A percentile compares a stretch with the other conserved stretches of the same genome.
Conservation (phyloP, 768 basidiomycete species). For the Amanita inopinata region DNA sequence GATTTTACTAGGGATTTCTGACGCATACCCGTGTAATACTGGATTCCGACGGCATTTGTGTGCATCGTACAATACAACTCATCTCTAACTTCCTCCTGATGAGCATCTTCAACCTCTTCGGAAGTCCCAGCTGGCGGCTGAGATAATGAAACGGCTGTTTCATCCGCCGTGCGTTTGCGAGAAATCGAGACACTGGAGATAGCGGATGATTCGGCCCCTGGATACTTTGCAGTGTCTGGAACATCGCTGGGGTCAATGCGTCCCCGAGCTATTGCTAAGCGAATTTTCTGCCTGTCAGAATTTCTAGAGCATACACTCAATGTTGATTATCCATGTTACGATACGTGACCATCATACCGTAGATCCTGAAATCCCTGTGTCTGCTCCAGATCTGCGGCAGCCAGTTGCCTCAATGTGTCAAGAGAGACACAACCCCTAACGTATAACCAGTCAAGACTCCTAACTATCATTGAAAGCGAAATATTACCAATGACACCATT, state of each 20-base stretch:
- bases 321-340: background rate
- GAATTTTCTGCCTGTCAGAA: conserved; percentile 56
- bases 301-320: conserved; percentile 24
- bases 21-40: conserved; percentile 62
- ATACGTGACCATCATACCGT: conserved; percentile 27
- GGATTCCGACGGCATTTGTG: conserved; percentile 71
- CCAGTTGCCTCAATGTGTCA: conserved; percentile 41
- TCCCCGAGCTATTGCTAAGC: conserved; percentile 42
- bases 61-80: conserved; percentile 56
- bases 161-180: conserved; percentile 2
- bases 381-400: conserved; percentile 27
- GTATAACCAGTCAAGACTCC: conserved; percentile 6
- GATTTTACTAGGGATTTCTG: conserved; percentile 3
- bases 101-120: conserved; percentile 33
- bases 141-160: conserved; percentile 6
- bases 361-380: conserved; percentile 44
- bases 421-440: conserved; percentile 66
- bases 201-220: background rate
- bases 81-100: conserved; percentile 43
- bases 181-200: background rate
- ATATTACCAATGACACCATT: conserved; percentile 71
- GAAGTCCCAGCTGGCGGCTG: background rate
- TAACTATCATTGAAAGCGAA: background rate
- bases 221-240: conserved; percentile 31
- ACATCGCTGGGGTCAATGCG: conserved; percentile 50